Percentiles rank a stretch among this genome's conserved stretches.
phyloP scores from a whole-genome alignment of 75 land plant genomes.

The Picea sitchensis region DNA sequence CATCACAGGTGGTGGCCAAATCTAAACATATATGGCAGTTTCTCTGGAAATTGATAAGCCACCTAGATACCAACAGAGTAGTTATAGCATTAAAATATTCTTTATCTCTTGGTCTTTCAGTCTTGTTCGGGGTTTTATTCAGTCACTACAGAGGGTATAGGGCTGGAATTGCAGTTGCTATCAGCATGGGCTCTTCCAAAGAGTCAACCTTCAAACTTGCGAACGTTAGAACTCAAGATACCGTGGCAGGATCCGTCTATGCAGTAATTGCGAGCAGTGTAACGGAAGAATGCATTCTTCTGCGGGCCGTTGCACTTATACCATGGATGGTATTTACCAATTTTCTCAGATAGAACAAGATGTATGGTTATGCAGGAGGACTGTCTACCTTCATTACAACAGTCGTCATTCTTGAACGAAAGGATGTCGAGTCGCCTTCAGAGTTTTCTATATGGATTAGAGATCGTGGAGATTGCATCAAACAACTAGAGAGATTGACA shows the following conservation, averaged over 20 bases:
- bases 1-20: no score
- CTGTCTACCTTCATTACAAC: constrained; percentile 57
- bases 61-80: no score
- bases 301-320: constrained; percentile 42
- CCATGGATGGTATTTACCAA: constrained; percentile 71
- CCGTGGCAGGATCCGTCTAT: constrained; percentile 60
- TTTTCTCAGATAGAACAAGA: constrained; percentile 47
- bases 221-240: constrained; percentile 57
- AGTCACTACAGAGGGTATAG: no score
- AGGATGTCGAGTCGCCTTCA: constrained; percentile 27
- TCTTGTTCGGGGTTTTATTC: no score
- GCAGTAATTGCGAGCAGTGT: constrained; percentile 39
- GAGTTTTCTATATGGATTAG: constrained; percentile 60
- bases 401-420: constrained; percentile 55
- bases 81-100: no score
- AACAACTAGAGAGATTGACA: no score
- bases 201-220: constrained; percentile 55
- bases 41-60: no score
- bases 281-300: constrained; percentile 16
- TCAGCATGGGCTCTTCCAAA: constrained; percentile 27
- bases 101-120: no score
- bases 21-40: no score
- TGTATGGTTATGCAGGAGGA: constrained; percentile 62
- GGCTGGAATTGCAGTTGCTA: constrained; percentile 56
- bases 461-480: no score